These are phyloP conservation scores for Ganoderma leucocontextum DNA, from an alignment of 1,284 basidiomycete genomes.

Conservation along the genomic window DNA sequence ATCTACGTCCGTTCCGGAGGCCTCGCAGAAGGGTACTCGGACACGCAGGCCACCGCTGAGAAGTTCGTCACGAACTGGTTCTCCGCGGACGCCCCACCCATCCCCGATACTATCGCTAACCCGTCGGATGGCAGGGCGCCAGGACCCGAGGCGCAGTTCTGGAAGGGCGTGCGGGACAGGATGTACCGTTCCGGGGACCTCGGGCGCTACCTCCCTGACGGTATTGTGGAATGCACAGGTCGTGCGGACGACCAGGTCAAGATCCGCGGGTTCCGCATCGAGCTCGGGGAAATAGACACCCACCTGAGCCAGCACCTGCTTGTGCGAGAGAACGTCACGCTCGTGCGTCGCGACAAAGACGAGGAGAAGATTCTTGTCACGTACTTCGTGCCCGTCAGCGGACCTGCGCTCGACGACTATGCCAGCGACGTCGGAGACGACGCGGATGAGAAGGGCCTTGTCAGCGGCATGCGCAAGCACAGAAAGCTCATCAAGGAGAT, in stretches of 20 bases:
- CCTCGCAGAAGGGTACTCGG: constrained; percentile 95
- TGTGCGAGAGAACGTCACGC: constrained; percentile 96
- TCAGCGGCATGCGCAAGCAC: constrained; percentile 84
- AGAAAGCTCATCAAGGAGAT: constrained; percentile 92
- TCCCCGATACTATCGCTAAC: constrained; percentile 77
- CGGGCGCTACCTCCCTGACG: constrained; percentile 93
- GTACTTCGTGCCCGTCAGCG: constrained; percentile 95
- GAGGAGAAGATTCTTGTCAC: constrained; percentile 99
- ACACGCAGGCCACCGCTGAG: constrained; percentile 84
- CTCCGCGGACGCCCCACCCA: constrained; percentile 55
- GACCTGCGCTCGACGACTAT: constrained; percentile 74
- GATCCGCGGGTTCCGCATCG: constrained; percentile 99
- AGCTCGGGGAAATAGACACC: constrained; percentile 98
- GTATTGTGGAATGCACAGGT: constrained; percentile 96
- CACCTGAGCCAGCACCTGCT: constrained; percentile 94
- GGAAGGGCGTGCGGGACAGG: constrained; percentile 97
- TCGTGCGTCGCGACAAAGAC: constrained; percentile 97
- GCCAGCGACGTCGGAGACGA: constrained; percentile 76
- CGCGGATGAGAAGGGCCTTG: constrained; percentile 67
- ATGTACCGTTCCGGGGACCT: constrained; percentile 99
- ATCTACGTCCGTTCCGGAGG: constrained; percentile 99
- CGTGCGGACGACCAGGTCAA: constrained; percentile 99
- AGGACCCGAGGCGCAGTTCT: constrained; percentile 79
- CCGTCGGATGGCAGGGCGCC: constrained; percentile 59
- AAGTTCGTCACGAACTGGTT: constrained; percentile 98